Evolutionary conservation across 257 asterid species (phyloP).

Genomic region (Misopates orontium): DNA sequence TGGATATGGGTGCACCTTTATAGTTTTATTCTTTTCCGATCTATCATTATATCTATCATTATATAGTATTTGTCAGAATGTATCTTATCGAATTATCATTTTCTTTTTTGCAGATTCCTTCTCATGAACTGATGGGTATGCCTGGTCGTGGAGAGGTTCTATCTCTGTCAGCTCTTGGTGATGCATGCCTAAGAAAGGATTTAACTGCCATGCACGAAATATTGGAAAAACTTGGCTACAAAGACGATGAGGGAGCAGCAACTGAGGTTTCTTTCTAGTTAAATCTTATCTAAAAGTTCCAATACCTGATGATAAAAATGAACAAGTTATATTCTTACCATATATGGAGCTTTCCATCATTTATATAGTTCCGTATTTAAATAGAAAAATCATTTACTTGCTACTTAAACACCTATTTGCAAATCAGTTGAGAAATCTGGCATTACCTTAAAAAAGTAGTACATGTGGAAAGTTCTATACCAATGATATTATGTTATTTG

Average conservation of each 20-base stretch:
- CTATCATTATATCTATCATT: too few species aligned
- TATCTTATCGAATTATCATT: neutral
- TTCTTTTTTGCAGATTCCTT: conserved; percentile 52
- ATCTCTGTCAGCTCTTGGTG: conserved; percentile 52
- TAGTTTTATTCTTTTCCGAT: too few species aligned
- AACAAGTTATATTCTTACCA: neutral
- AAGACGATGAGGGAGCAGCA: conserved; percentile 86
- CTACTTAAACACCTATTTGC: too few species aligned
- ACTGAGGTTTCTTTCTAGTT: conserved; percentile 54
- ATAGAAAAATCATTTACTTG: neutral
- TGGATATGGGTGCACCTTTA: too few species aligned
- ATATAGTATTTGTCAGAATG: neutral
- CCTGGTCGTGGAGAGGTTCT: conserved; percentile 27
- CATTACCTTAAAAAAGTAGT: too few species aligned
- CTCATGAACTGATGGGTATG: conserved; percentile 54
- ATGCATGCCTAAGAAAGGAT: conserved; percentile 87
- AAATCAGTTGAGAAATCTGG: too few species aligned
- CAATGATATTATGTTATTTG: too few species aligned
- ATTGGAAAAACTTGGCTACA: conserved; percentile 71
- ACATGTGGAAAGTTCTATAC: too few species aligned
- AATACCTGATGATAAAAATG: neutral
- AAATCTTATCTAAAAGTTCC: neutral
- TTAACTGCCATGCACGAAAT: conserved; percentile 86
- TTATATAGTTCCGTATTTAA: neutral
- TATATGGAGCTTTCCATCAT: neutral